These are phyloP conservation scores for Thozetella sp. DNA, from an alignment of 495 filamentous ascomycete species.

Conservation along the genomic window DNA sequence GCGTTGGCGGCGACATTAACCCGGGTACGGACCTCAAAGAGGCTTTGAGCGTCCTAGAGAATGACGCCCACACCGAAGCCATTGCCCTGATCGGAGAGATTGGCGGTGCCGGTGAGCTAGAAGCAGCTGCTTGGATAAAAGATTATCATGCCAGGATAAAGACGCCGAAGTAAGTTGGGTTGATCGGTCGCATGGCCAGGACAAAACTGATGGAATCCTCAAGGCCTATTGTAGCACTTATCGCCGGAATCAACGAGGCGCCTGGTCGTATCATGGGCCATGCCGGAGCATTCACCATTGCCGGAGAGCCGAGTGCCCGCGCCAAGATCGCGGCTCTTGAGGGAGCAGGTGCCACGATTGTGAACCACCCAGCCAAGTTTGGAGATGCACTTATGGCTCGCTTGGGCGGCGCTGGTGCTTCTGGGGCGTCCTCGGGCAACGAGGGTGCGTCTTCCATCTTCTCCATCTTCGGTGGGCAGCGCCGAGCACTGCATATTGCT, in stretches of 20 bases:
- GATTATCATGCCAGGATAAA: conserved; percentile 60
- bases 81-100: conserved; percentile 87
- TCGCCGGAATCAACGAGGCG: conserved; percentile 70
- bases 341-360: conserved; percentile 71
- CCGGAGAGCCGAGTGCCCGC: conserved; percentile 65
- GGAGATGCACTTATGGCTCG: conserved; percentile 67
- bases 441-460: conserved; percentile 25
- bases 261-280: conserved; percentile 84
- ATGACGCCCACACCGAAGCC: conserved; percentile 77
- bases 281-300: conserved; percentile 75
- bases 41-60: conserved; percentile 69
- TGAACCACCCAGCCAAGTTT: conserved; percentile 81
- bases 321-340: conserved; percentile 71
- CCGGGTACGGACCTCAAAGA: conserved; percentile 84
- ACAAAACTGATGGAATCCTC: conserved; percentile 2
- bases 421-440: conserved; percentile 34
- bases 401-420: conserved; percentile 12
- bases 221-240: conserved; percentile 79
- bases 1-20: conserved; percentile 84
- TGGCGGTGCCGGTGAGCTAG: conserved; percentile 79
- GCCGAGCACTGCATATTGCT: conserved; percentile 55
- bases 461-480: conserved; percentile 22
- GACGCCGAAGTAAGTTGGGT: conserved; percentile 66
- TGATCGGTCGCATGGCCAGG: no score
- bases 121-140: conserved; percentile 79